Evolutionary conservation across 345 rosid genomes (phyloP).

Genomic region (Sisymbrium altissimum): DNA sequence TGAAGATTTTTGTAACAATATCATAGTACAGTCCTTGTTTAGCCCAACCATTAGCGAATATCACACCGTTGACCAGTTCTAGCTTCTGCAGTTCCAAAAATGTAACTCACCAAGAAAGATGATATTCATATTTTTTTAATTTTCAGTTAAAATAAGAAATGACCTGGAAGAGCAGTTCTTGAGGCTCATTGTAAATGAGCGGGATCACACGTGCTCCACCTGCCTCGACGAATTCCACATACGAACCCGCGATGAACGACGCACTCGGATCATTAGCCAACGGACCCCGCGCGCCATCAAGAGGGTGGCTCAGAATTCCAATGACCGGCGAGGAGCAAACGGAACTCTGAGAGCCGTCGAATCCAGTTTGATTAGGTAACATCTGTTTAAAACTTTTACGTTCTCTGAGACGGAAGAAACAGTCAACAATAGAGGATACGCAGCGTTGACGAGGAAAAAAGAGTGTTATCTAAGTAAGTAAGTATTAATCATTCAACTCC

Average conservation of each 20-base stretch:
- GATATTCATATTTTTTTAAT: too few species aligned
- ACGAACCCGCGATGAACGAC: slow-evolving; percentile 73
- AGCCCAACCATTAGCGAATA: slow-evolving; percentile 93
- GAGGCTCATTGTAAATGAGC: too few species aligned
- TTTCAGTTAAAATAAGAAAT: not conserved
- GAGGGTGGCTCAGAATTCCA: slow-evolving; percentile 77
- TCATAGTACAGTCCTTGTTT: slow-evolving; percentile 51
- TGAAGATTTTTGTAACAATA: slow-evolving; percentile 42
- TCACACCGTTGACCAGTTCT: slow-evolving; percentile 69
- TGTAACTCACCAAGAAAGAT: not conserved
- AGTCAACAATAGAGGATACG: too few species aligned
- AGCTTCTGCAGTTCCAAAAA: slow-evolving; percentile 57
- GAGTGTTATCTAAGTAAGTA: too few species aligned
- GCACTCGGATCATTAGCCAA: slow-evolving; percentile 25
- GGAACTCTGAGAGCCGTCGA: too few species aligned
- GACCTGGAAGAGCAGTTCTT: slow-evolving; percentile 70
- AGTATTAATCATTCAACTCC: too few species aligned
- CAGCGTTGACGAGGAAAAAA: too few species aligned
- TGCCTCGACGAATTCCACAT: slow-evolving; percentile 81
- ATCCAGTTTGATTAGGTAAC: too few species aligned
- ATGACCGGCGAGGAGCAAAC: slow-evolving; percentile 43
- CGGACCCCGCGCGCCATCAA: slow-evolving; percentile 73
- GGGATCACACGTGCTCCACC: slow-evolving; percentile 92
- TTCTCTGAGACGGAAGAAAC: too few species aligned
- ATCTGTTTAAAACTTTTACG: too few species aligned